Evolutionary conservation across 305 asterid species (phyloP).

Genomic region (Plantago rigida): DNA sequence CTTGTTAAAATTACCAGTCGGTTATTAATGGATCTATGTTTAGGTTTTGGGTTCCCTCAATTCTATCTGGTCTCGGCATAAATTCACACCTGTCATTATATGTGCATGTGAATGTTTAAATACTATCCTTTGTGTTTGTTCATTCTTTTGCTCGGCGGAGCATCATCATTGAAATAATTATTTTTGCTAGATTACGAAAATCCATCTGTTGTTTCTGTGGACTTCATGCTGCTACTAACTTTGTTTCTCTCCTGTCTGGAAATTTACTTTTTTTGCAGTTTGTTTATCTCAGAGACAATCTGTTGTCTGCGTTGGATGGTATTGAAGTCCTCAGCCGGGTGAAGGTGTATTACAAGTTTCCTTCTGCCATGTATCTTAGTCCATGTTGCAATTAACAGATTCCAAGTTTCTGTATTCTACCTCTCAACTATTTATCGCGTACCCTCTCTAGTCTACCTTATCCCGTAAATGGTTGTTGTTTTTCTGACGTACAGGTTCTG

Average conservation of each 20-base stretch:
- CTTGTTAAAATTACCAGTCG: too few species aligned
- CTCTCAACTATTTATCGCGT: constrained; percentile 13
- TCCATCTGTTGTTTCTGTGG: constrained; percentile 10
- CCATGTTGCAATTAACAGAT: constrained; percentile 19
- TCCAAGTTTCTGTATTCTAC: constrained; percentile 17
- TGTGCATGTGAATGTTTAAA: background rate
- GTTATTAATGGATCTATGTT: too few species aligned
- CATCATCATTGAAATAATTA: constrained; percentile 10
- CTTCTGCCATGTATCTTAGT: constrained; percentile 22
- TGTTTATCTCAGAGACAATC: constrained; percentile 96
- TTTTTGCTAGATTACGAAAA: constrained; percentile 15
- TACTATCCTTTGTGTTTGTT: constrained; percentile 4
- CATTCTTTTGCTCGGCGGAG: constrained; percentile 1
- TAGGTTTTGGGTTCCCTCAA: too few species aligned
- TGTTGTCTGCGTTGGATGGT: constrained; percentile 82
- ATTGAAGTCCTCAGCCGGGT: constrained; percentile 76
- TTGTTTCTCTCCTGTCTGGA: constrained; percentile 15
- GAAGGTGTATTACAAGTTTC: constrained; percentile 53
- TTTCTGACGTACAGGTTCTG: constrained; percentile 61
- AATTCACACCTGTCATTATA: too few species aligned
- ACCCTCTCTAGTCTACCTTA: constrained; percentile 10
- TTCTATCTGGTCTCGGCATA: too few species aligned
- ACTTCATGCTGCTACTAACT: constrained; percentile 6
- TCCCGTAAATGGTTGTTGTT: constrained; percentile 16
- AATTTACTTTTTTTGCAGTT: constrained; percentile 49